These are phyloP conservation scores for Triticum turgidum DNA, from an alignment of 176 grass and related monocot species.

Conservation along the genomic window DNA sequence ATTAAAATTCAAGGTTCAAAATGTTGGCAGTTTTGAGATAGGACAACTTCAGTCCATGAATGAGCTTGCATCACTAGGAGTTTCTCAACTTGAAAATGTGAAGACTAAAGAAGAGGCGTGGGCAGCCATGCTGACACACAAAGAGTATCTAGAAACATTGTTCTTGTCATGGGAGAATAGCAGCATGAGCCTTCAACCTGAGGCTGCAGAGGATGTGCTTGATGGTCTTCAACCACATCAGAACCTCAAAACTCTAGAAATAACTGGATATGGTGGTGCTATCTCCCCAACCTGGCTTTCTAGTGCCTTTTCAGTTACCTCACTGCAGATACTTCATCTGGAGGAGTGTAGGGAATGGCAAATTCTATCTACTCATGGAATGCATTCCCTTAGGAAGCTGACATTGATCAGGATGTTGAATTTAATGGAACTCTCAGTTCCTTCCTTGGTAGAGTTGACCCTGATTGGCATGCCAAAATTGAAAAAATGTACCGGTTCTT, in stretches of 20 bases:
- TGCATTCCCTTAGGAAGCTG: conserved; percentile 14
- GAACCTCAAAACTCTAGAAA: conserved; percentile 22
- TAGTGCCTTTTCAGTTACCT: background rate
- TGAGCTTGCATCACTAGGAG: conserved; percentile 22
- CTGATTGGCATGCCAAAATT: too few species aligned
- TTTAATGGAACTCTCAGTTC: background rate
- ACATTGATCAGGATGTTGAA: background rate
- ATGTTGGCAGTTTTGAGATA: conserved; percentile 20
- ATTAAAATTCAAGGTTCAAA: conserved; percentile 36
- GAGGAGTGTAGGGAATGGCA: background rate
- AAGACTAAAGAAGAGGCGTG: conserved; percentile 15
- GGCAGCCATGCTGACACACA: background rate
- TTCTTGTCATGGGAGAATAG: background rate
- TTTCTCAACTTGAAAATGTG: conserved; percentile 9
- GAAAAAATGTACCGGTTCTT: too few species aligned
- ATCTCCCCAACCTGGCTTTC: conserved; percentile 32
- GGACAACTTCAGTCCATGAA: conserved; percentile 22
- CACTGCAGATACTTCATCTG: conserved; percentile 8
- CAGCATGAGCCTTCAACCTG: background rate
- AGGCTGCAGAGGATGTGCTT: conserved; percentile 5
- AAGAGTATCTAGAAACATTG: background rate
- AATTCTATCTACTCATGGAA: background rate
- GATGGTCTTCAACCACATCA: conserved; percentile 40
- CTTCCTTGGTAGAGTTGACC: too few species aligned
- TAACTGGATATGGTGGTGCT: conserved; percentile 12